Evolutionary conservation across 768 basidiomycete species (phyloP), one percentile per base, ranked within the genome.

Genomic region (Tricholoma hemisulphureum): DNA sequence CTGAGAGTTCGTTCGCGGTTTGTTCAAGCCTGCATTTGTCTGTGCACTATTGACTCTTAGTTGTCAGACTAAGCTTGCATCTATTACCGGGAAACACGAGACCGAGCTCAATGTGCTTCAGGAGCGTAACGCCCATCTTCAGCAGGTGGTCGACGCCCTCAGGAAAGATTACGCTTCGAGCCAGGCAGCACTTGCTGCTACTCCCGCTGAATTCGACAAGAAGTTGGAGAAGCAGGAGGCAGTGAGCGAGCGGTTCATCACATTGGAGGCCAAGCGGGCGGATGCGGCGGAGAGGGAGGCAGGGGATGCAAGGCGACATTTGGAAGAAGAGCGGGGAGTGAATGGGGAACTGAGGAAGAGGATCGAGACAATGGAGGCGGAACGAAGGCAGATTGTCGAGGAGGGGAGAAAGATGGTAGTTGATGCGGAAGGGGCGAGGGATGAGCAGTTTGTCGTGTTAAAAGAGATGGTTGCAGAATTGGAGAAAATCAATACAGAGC

Each of bases 31-130:
- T 21, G 20, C 16, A 5, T 51, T 39, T 9, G 3, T 4, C 53
- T n/a, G 24, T 31, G n/a, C 18, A 21, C 7, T 32, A 35, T 23
- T 55, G 35, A 57, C 57, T 24, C 31, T 18, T 43, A 10, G 2
- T 34, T 4, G 48, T 9, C 32, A 66, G 65, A 52, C 55, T 2
- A 66, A 63, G 11, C 34, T 78, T 24, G 74, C 77, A 53, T 62
- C 70, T 6, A 64, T 68, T 13, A 71, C 65, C 1, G 73, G 71
- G 11, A 71, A 71, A 49, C 61, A 77, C 16, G 70, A 75, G 34
- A 60, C 63, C 32, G 78, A 82, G 49, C 65, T 80, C 8, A 73
- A 75, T 1, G 65, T 78, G 2, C 61, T 82, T 4, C 67, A 74
- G 14, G 78, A 79, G 55, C 76, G 78, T 53, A 79, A 77, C 28